Base-by-base conservation (phyloP, 75 land plant genomes). In the Selaginella tamariscina region DNA sequence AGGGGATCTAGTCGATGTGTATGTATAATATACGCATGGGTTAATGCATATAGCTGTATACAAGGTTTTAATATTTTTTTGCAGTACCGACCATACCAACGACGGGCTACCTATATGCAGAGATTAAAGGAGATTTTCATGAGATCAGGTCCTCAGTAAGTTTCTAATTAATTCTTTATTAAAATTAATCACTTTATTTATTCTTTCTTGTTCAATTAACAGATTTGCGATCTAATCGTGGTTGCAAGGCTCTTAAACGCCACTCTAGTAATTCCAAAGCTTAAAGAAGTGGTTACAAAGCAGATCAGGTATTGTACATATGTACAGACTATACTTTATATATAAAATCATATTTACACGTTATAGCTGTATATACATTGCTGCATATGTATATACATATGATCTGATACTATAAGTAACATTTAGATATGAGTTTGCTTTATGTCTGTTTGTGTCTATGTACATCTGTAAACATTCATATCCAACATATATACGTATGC, bases 161-260 rank as follows among this genome's bases (percentile, higher is more conserved):
- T 30, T 32, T 39, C 28, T 68, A 30, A 56, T 31, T 24, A 33
- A 27, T 69, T 39, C 49, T 39, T 39, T 39, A 5, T 39, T 39
- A 15, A 5, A 15, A 15, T 39, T 5, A 15, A 39, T 39, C 49
- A 39, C 15, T 39, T 39, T 39, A 15, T 39, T 39, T 15, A 5
- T 39, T 39, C 49, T 15, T n/a, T n/a, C n/a, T n/a, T n/a, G n/a
- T n/a, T n/a, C n/a, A n/a, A n/a, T n/a, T n/a, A 39, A 2, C 70
- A 92, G 97, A 86, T 91, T 15, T 84, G 85, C 77, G 93, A 88
- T 76, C 77, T 88, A 63, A 91, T 92, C 31, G 75, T 79, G 28
- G 76, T 92, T 66, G 72, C 87, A 29, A 80, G 93, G 76, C 82
- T 92, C 24, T 74, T 92, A 69, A 88, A 92, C 80, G 97, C 85